Conservation (phyloP, 2,329 filamentous ascomycete species). For the Orbilia blumenaviensis region DNA sequence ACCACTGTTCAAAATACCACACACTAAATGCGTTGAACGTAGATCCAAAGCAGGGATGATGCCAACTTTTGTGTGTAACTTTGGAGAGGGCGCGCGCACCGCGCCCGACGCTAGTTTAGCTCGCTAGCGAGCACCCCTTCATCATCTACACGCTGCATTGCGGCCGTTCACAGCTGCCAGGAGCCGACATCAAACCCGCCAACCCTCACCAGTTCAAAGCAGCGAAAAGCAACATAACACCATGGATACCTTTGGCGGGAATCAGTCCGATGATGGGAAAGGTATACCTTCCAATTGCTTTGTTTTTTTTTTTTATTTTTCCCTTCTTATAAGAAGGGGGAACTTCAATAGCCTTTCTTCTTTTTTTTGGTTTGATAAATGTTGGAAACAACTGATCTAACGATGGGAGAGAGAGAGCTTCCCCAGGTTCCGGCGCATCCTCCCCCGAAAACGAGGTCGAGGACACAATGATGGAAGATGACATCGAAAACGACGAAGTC, state of each 20-base stretch:
- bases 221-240: neutral
- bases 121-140: conserved; percentile 2
- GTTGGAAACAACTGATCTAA: too few species aligned
- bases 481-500: conserved; percentile 59
- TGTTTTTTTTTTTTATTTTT: neutral
- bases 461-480: conserved; percentile 69
- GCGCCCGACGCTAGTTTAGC: neutral
- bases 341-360: too few species aligned
- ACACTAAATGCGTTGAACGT: neutral
- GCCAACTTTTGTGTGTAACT: conserved; percentile 19
- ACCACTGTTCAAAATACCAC: conserved; percentile 10
- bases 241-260: conserved; percentile 51
- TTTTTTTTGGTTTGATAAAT: too few species aligned
- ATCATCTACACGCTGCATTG: neutral
- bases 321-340: too few species aligned
- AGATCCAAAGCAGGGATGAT: neutral
- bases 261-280: conserved; percentile 53
- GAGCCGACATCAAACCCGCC: too few species aligned
- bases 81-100: conserved; percentile 13
- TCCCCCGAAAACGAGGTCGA: conserved; percentile 64
- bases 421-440: conserved; percentile 51
- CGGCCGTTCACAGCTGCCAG: conserved; percentile 4
- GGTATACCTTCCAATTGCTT: conserved; percentile 34
- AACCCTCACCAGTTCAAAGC: conserved; percentile 1
- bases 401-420: too few species aligned